These are phyloP conservation scores for Trypanosoma cruzi DNA, from an alignment of 208 protist species.

Conservation along the genomic window DNA sequence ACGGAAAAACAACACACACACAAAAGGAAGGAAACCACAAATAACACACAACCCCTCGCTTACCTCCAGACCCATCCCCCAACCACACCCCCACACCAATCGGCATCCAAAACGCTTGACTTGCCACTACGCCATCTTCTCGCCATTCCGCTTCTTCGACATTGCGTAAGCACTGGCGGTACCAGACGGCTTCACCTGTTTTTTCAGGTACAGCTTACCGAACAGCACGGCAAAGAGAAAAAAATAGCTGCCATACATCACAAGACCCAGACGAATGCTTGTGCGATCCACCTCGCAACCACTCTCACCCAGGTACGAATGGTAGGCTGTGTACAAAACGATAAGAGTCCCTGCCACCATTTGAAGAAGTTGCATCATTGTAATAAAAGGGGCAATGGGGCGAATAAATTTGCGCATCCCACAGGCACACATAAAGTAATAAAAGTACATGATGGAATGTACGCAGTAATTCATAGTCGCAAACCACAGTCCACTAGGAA, in stretches of 20 bases:
- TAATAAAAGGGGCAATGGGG: slow-evolving; percentile 84
- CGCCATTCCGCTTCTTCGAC: no score
- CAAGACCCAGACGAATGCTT: slow-evolving; percentile 63
- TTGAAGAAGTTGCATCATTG: slow-evolving; percentile 89
- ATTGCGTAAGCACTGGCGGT: neutral
- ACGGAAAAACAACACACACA: no score
- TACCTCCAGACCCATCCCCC: neutral
- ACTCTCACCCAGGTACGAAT: slow-evolving; percentile 41
- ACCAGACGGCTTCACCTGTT: slow-evolving; percentile 4
- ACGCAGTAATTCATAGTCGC: slow-evolving; percentile 94
- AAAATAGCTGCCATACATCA: slow-evolving; percentile 95
- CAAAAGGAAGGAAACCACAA: neutral
- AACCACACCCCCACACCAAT: neutral
- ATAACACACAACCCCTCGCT: neutral
- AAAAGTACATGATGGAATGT: slow-evolving; percentile 96
- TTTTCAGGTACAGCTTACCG: slow-evolving; percentile 73
- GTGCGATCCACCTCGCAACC: slow-evolving; percentile 61
- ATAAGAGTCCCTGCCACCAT: slow-evolving; percentile 90
- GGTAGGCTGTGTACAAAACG: slow-evolving; percentile 60
- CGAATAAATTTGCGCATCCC: slow-evolving; percentile 61
- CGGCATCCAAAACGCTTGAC: neutral
- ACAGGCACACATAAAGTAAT: slow-evolving; percentile 87
- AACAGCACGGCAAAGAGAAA: slow-evolving; percentile 91
- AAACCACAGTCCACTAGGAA: slow-evolving; percentile 79
- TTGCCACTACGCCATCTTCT: slow-evolving; percentile 19